phyloP scores from a whole-genome alignment of 2,329 filamentous ascomycete genomes.

The Coniochaeta sp. region DNA sequence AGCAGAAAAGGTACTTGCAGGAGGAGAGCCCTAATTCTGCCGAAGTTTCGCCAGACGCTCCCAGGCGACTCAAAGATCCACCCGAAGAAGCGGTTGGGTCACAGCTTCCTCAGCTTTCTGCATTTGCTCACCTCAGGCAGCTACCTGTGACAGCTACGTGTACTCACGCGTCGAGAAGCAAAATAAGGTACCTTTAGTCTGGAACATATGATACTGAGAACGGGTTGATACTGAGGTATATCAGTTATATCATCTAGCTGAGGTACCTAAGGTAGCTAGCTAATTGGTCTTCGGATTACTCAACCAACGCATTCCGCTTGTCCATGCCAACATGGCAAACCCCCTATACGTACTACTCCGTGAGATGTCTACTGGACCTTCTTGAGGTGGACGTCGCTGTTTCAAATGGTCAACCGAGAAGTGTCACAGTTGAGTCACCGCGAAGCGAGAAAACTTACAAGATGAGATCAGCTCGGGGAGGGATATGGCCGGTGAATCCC shows the following conservation, averaged over 20 bases:
- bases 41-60: not conserved
- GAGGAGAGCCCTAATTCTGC: not conserved
- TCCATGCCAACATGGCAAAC: too few species aligned
- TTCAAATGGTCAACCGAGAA: not conserved
- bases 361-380: constrained; percentile 13
- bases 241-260: not conserved
- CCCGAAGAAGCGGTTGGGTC: not conserved
- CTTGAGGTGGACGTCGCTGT: constrained; percentile 26
- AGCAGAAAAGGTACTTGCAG: not conserved
- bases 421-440: too few species aligned
- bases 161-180: not conserved
- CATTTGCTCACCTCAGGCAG: not conserved
- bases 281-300: too few species aligned
- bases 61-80: not conserved
- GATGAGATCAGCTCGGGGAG: constrained; percentile 65
- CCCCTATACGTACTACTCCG: too few species aligned
- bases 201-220: too few species aligned
- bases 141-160: not conserved
- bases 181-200: too few species aligned
- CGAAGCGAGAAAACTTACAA: constrained; percentile 61
- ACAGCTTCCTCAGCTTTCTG: not conserved
- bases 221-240: constrained; percentile 1
- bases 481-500: constrained; percentile 74
- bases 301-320: too few species aligned
- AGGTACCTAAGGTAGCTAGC: not conserved